Evolutionary conservation across 495 filamentous ascomycete species (phyloP).

Genomic region (Aspergillus panamensis): DNA sequence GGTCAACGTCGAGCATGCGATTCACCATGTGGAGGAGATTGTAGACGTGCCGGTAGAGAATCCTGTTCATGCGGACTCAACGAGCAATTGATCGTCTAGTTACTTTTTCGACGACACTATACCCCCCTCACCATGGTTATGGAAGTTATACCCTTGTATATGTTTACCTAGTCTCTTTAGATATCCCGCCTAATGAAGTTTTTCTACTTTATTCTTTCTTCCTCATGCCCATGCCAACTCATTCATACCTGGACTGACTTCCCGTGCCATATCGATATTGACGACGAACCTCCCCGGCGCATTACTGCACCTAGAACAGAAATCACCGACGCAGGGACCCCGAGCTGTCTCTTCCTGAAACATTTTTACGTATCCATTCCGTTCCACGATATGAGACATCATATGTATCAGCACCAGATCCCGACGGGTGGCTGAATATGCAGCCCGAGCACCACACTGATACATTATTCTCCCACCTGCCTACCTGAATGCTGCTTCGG

Average conservation of each 20-base stretch:
- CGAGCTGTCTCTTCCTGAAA: background rate
- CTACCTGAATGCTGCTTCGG: too few species aligned
- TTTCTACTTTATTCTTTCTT: too few species aligned
- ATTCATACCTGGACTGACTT: too few species aligned
- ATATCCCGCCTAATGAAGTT: background rate
- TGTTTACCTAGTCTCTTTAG: background rate
- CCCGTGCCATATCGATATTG: too few species aligned
- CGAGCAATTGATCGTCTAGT: conserved; percentile 2
- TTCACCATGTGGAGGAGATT: conserved; percentile 22
- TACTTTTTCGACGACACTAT: too few species aligned
- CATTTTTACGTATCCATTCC: background rate
- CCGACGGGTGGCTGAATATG: background rate
- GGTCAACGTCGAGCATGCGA: conserved; percentile 49
- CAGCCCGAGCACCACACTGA: too few species aligned
- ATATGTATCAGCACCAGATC: background rate
- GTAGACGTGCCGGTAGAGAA: conserved; percentile 1
- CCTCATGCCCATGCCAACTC: too few species aligned
- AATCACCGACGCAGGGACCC: background rate
- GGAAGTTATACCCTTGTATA: background rate
- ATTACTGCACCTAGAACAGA: background rate
- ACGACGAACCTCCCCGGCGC: too few species aligned
- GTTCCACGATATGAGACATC: background rate
- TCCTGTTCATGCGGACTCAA: background rate
- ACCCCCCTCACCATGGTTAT: background rate
- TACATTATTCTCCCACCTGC: too few species aligned